Conservation (phyloP, 768 basidiomycete species). For the Porphyrellus cyaneotinctus region DNA sequence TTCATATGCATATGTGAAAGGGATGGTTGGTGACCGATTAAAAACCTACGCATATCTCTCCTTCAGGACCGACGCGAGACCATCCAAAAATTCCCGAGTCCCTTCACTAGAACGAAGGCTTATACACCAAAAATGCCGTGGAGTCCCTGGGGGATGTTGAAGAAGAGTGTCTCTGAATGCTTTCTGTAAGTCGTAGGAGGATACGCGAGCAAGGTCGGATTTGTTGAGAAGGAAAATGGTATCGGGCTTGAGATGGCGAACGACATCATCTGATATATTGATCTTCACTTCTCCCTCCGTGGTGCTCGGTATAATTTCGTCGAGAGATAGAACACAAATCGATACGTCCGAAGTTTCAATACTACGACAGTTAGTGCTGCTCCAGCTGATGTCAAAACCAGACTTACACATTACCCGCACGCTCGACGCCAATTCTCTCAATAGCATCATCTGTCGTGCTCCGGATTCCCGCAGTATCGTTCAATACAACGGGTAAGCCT, state of each 20-base stretch:
- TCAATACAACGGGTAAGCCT: slow-evolving; percentile 74
- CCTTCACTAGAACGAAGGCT: slow-evolving; percentile 63
- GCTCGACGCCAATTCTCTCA: slow-evolving; percentile 77
- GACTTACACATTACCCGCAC: slow-evolving; percentile 64
- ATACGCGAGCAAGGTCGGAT: slow-evolving; percentile 46
- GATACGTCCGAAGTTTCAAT: slow-evolving; percentile 64
- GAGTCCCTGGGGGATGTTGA: neutral
- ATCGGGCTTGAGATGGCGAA: slow-evolving; percentile 44
- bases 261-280: slow-evolving; percentile 44
- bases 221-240: slow-evolving; percentile 83
- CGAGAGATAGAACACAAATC: slow-evolving; percentile 78
- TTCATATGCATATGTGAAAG: neutral
- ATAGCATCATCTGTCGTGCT: slow-evolving; percentile 59
- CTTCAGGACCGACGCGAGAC: slow-evolving; percentile 47
- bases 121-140: slow-evolving; percentile 45
- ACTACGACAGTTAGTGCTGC: slow-evolving; percentile 35
- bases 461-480: slow-evolving; percentile 85
- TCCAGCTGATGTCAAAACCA: neutral
- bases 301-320: slow-evolving; percentile 33
- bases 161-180: slow-evolving; percentile 20
- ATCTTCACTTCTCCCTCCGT: slow-evolving; percentile 12
- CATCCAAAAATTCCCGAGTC: slow-evolving; percentile 53
- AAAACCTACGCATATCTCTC: slow-evolving; percentile 24
- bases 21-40: neutral
- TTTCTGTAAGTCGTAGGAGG: slow-evolving; percentile 4